These are phyloP conservation scores for Bromus sterilis DNA, from an alignment of 176 grass and related monocot species.

Conservation along the genomic window DNA sequence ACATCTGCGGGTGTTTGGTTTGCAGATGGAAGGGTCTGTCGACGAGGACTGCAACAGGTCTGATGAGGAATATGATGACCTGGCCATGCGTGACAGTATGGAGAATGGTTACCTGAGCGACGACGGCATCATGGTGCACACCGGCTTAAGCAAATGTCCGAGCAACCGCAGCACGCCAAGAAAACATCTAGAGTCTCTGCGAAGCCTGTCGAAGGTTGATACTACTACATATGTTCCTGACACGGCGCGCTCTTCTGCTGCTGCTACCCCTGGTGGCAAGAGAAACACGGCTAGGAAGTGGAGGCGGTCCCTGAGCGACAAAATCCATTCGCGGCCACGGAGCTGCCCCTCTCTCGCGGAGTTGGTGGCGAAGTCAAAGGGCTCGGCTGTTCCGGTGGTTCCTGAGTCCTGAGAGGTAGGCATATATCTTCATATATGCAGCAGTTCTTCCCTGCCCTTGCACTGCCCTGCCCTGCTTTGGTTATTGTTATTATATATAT, in stretches of 20 bases:
- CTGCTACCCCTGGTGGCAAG: background rate
- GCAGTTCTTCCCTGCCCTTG: too few relatives aligned
- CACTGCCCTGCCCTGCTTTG: too few relatives aligned
- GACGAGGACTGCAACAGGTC: conserved; percentile 79
- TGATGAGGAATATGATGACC: conserved; percentile 89
- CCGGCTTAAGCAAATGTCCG: conserved; percentile 14
- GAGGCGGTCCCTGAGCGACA: conserved; percentile 61
- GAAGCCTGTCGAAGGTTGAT: conserved; percentile 34
- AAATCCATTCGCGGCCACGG: conserved; percentile 15
- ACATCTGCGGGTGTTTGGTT: background rate
- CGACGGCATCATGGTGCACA: conserved; percentile 29
- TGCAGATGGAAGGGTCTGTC: conserved; percentile 83
- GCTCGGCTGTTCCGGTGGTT: conserved; percentile 18
- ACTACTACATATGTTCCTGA: conserved; percentile 12
- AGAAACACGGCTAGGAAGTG: conserved; percentile 20
- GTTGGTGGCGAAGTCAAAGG: background rate
- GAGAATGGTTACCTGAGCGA: conserved; percentile 58
- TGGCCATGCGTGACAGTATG: conserved; percentile 59
- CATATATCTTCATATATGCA: too few relatives aligned
- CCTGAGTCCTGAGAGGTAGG: conserved; percentile 30
- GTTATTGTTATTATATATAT: too few relatives aligned
- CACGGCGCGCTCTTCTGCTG: conserved; percentile 21
- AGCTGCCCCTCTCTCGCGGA: conserved; percentile 24
- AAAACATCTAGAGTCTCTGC: conserved; percentile 34
- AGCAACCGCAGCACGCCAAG: background rate